These are phyloP conservation scores for Schwanniomyces etchellsii DNA, from an alignment of 1,139 yeast species.

Conservation along the genomic window DNA sequence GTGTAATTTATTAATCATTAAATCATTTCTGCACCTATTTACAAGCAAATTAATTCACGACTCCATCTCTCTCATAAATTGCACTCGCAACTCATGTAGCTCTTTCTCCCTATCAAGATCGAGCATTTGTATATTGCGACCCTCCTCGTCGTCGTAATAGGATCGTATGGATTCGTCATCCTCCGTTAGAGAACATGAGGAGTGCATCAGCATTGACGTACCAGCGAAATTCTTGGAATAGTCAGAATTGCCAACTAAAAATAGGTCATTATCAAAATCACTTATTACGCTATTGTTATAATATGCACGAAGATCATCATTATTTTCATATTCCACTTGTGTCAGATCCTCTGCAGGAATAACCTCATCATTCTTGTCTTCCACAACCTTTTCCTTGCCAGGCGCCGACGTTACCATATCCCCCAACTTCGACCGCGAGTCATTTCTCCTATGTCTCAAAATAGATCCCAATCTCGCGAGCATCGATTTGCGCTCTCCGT, in stretches of 20 bases:
- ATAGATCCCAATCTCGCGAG: slow-evolving; percentile 2
- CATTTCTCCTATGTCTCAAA: slow-evolving; percentile 1
- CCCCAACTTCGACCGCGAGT: slow-evolving; percentile 1
- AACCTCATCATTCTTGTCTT: background rate
- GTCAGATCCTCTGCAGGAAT: background rate
- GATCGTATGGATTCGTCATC: background rate
- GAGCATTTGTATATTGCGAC: slow-evolving; percentile 10
- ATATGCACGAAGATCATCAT: background rate
- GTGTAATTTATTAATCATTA: no score
- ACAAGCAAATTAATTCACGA: no score
- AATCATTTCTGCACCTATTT: no score
- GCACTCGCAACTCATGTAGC: slow-evolving; percentile 34
- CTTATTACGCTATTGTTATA: slow-evolving; percentile 3
- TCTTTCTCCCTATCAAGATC: slow-evolving; percentile 29
- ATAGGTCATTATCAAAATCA: slow-evolving; percentile 22
- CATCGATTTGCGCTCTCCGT: slow-evolving; percentile 1
- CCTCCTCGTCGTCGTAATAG: slow-evolving; percentile 2
- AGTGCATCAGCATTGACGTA: slow-evolving; percentile 15
- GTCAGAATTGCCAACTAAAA: slow-evolving; percentile 16
- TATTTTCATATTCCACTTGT: no score
- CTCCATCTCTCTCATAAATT: slow-evolving; percentile 8
- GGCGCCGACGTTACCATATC: background rate
- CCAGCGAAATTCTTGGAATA: slow-evolving; percentile 30
- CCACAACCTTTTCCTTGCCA: background rate
- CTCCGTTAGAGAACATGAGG: slow-evolving; percentile 2